Evolutionary conservation across 495 filamentous ascomycete species (phyloP).

Genomic region (Mytilinidion resinicola): DNA sequence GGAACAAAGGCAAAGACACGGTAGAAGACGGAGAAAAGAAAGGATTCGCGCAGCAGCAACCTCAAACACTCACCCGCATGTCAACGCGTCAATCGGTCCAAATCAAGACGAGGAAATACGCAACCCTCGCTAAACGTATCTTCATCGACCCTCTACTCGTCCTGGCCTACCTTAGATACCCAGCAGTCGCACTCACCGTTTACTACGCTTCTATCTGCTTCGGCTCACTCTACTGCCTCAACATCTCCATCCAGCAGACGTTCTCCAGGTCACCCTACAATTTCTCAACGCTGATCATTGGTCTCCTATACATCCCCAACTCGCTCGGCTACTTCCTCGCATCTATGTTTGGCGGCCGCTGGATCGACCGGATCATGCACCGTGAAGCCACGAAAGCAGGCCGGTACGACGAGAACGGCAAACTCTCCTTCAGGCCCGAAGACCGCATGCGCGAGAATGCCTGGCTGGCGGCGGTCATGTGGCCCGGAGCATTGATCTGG

Average conservation of each 20-base stretch:
- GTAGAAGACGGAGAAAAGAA: constrained; percentile 54
- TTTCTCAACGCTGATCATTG: constrained; percentile 66
- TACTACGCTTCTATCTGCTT: constrained; percentile 81
- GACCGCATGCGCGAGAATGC: constrained; percentile 89
- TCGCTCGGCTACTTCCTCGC: constrained; percentile 72
- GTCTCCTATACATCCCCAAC: constrained; percentile 75
- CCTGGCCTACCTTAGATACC: constrained; percentile 71
- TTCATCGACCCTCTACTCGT: constrained; percentile 77
- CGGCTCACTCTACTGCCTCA: constrained; percentile 75
- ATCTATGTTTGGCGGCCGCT: constrained; percentile 69
- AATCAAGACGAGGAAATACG: constrained; percentile 46
- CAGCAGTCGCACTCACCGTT: constrained; percentile 72
- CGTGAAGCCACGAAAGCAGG: constrained; percentile 67
- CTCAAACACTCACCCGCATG: constrained; percentile 46
- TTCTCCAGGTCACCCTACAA: constrained; percentile 71
- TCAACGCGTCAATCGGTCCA: constrained; percentile 59
- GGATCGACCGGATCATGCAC: constrained; percentile 88
- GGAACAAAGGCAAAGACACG: not conserved
- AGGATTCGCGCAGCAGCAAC: constrained; percentile 33
- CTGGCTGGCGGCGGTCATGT: constrained; percentile 70
- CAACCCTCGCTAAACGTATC: constrained; percentile 53
- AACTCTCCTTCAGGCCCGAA: constrained; percentile 68
- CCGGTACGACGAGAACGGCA: constrained; percentile 63
- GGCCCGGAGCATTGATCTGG: constrained; percentile 60
- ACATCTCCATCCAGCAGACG: constrained; percentile 72